Base-by-base conservation (phyloP, 2,329 filamentous ascomycete genomes). In the Penicillium corylophilum region DNA sequence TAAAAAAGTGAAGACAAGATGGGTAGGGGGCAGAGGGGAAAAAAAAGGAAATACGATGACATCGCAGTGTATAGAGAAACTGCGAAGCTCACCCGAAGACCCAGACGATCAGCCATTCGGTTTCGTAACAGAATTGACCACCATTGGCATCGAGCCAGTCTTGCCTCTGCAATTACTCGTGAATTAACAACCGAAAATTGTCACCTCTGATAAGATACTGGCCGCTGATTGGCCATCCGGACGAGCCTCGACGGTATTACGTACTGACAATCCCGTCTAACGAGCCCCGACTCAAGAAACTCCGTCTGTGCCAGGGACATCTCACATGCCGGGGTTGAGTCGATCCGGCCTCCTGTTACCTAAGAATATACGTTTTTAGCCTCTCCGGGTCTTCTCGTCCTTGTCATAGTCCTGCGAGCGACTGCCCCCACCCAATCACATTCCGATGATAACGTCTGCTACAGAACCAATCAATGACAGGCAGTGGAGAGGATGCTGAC, bases 151-250 rank as follows among this genome's bases (percentile, higher is more conserved):
- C 13, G 44, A 38, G 47, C 18, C 43, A 18, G n/a, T 28, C 9
- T 44, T 22, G 20, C 20, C 41, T 16, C 26, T 15, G 38, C n/a
- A 28, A 33, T 48, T 43, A 56, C 48, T 44, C 41, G 33, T 44
- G n/a, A 59, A 62, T 62, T 59, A 59, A 51, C 46, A 42, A 39
- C 47, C 46, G 39, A 36, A 46, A 61, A 60, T 61, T 57, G 61
- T 63, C 59, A 59, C 47, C 57, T 41, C 47, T 45, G 68, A 71
- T 71, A 71, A 71, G 66, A n/a, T n/a, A n/a, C n/a, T 28, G 15
- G 38, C 15, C 7, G 23, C 54, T 70, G 64, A 71, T 71, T 71
- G 68, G 69, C 33, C 41, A 48, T 31, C 47, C 24, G 39, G 31
- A 45, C 45, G 53, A 54, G 43, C 56, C 50, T 44, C 53, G 56